Conservation (phyloP, 345 rosid genomes). For the Melaleuca alternifolia region DNA sequence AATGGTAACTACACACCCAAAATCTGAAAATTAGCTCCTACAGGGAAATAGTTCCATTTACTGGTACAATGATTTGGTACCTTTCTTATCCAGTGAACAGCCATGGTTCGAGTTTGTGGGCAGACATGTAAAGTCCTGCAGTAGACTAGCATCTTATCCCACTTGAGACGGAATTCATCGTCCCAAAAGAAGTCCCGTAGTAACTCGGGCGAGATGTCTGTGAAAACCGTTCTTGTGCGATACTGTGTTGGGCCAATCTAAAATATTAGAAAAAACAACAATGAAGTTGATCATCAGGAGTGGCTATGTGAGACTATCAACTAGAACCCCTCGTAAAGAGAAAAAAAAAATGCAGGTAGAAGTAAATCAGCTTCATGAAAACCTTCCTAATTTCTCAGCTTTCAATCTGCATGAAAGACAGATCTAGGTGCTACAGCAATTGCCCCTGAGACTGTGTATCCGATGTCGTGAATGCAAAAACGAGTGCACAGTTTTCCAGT, state of each 20-base stretch:
- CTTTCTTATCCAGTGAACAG: conserved; percentile 17
- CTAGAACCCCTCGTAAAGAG: not conserved
- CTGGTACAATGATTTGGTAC: not conserved
- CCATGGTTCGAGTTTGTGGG: conserved; percentile 11
- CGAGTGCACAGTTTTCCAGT: not conserved
- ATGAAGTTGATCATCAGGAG: not conserved
- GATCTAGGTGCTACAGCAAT: not conserved
- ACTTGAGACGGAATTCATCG: conserved; percentile 11
- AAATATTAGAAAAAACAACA: not conserved
- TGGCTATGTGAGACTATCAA: not conserved
- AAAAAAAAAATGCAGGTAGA: not conserved
- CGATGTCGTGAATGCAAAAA: not conserved
- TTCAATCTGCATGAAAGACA: not conserved
- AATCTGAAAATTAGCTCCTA: not conserved
- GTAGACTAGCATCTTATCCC: conserved; percentile 18
- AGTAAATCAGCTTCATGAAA: not conserved
- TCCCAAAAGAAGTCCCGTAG: conserved; percentile 21
- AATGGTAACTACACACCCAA: conserved; percentile 18
- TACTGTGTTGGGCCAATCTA: conserved; percentile 9
- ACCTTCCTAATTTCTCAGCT: not conserved
- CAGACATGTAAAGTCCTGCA: conserved; percentile 2
- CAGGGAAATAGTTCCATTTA: not conserved
- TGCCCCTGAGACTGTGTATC: not conserved
- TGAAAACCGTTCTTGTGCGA: conserved; percentile 9
- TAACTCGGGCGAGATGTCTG: conserved; percentile 4